These are phyloP conservation scores for Triangularia setosa DNA, from an alignment of 2,329 filamentous ascomycete genomes.

Conservation along the genomic window DNA sequence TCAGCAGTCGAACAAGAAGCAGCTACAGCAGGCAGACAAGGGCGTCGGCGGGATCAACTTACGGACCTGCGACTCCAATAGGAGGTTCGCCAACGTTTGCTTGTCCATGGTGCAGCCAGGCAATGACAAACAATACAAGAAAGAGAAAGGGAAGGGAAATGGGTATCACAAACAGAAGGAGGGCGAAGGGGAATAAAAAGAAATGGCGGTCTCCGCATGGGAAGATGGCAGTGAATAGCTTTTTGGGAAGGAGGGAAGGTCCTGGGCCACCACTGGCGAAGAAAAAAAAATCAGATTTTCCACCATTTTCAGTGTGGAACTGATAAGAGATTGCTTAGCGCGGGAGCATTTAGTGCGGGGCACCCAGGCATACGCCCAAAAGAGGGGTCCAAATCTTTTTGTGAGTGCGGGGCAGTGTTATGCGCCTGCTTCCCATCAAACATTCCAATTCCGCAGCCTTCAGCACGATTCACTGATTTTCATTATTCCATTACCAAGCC, in stretches of 20 bases:
- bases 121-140: constrained; percentile 18
- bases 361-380: neutral
- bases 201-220: constrained; percentile 9
- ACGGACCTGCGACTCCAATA: constrained; percentile 28
- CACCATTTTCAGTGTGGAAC: neutral
- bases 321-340: constrained; percentile 4
- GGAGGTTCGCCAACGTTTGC: constrained; percentile 26
- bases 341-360: neutral
- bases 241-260: neutral
- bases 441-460: too few relatives aligned
- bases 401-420: neutral
- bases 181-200: constrained; percentile 12
- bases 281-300: neutral
- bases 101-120: constrained; percentile 24
- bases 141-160: constrained; percentile 17
- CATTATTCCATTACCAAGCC: too few relatives aligned
- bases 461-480: too few relatives aligned
- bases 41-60: constrained; percentile 10
- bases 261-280: neutral
- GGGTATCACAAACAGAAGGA: constrained; percentile 16
- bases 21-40: too few relatives aligned
- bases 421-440: neutral
- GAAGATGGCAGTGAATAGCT: neutral
- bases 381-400: neutral
- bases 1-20: constrained; percentile 16